phyloP scores from a whole-genome alignment of 331 rosid species.

The Pyracantha coccinea region DNA sequence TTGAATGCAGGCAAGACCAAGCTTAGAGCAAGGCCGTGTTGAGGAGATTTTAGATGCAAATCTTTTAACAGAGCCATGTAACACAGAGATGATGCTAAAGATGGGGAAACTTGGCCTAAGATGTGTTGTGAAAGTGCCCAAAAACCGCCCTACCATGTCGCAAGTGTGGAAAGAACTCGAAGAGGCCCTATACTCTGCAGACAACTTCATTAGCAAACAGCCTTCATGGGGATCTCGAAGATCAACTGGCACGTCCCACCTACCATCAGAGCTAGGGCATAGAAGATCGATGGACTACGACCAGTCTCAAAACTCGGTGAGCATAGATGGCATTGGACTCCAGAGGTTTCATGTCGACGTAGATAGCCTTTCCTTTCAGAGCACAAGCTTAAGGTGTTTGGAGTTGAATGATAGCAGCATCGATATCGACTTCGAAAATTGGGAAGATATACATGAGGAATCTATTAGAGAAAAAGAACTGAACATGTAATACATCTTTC shows the following conservation, averaged over 20 bases:
- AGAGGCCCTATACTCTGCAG: constrained; percentile 37
- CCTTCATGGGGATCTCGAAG: constrained; percentile 11
- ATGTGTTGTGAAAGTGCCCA: constrained; percentile 60
- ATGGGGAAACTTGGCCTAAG: constrained; percentile 66
- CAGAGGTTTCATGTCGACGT: constrained; percentile 57
- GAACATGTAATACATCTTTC: constrained; percentile 1
- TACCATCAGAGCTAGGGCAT: constrained; percentile 2
- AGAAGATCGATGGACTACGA: constrained; percentile 25
- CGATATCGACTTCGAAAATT: constrained; percentile 34
- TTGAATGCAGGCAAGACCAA: constrained; percentile 62
- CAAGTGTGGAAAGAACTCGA: constrained; percentile 59
- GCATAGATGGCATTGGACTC: constrained; percentile 51
- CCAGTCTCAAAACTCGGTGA: constrained; percentile 52
- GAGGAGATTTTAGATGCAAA: constrained; percentile 69
- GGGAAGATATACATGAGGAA: constrained; percentile 20
- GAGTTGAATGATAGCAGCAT: constrained; percentile 52
- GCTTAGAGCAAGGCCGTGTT: constrained; percentile 52
- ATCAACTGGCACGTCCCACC: constrained; percentile 12
- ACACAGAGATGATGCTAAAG: constrained; percentile 54
- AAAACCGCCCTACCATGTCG: constrained; percentile 70
- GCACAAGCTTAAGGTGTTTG: constrained; percentile 48
- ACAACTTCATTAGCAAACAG: constrained; percentile 26
- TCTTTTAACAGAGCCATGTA: constrained; percentile 56
- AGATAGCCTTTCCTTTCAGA: constrained; percentile 52
- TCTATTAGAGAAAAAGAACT: constrained; percentile 6